Conservation (phyloP, 768 basidiomycete genomes). For the Candolleomyces aberdarensis region DNA sequence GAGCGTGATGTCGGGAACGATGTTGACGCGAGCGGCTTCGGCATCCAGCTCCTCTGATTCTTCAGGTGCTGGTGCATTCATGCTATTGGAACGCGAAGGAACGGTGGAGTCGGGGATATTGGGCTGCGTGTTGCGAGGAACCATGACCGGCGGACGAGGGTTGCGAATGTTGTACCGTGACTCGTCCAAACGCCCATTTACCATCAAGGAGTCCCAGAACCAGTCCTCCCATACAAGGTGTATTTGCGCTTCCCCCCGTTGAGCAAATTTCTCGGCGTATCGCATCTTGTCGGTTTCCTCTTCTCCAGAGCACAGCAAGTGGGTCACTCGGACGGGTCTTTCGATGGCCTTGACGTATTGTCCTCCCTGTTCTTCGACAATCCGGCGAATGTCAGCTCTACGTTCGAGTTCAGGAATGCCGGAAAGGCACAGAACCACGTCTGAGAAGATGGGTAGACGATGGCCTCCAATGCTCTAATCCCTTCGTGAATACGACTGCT, state of each 20-base stretch:
- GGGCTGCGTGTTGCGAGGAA: constrained; percentile 22
- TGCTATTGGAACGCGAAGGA: constrained; percentile 8
- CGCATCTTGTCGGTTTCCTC: constrained; percentile 73
- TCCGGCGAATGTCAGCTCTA: constrained; percentile 61
- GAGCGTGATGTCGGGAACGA: constrained; percentile 59
- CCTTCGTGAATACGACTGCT: not conserved
- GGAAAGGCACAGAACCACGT: constrained; percentile 67
- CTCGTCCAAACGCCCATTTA: constrained; percentile 61
- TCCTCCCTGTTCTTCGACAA: constrained; percentile 61
- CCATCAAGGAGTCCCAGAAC: constrained; percentile 88
- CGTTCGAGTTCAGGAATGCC: constrained; percentile 63
- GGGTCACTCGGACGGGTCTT: constrained; percentile 77
- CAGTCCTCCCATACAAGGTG: constrained; percentile 91
- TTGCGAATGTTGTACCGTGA: constrained; percentile 52
- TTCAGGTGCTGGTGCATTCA: constrained; percentile 6
- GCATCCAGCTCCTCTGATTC: constrained; percentile 33
- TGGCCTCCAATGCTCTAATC: constrained; percentile 55
- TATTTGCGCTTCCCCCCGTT: constrained; percentile 67
- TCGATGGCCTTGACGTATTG: constrained; percentile 72
- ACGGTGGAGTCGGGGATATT: not conserved
- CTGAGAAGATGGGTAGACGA: constrained; percentile 72
- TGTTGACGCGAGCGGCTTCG: constrained; percentile 52
- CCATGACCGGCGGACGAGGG: constrained; percentile 58
- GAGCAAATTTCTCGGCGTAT: constrained; percentile 74
- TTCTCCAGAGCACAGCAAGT: constrained; percentile 74